A percentile compares a stretch with the other conserved stretches of the same genome.
These are phyloP conservation scores for Nothopassalora personata DNA, from an alignment of 2,329 filamentous ascomycete species.

Conservation along the genomic window DNA sequence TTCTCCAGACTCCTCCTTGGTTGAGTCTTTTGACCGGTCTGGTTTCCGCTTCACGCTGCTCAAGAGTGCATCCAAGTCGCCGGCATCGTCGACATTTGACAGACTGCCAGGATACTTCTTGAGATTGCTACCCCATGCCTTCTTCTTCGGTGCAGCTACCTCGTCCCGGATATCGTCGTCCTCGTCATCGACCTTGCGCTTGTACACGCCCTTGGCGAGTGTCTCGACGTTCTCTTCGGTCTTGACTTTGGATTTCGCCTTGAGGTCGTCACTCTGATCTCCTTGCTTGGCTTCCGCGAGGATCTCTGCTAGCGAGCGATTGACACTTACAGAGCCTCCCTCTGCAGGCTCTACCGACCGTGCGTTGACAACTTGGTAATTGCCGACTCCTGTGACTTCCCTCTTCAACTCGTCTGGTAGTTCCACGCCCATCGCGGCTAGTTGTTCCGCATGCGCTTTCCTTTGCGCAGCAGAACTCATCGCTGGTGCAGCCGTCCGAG, in stretches of 20 bases:
- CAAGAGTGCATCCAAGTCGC: conserved; percentile 59
- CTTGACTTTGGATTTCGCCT: conserved; percentile 30
- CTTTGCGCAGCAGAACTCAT: conserved; percentile 59
- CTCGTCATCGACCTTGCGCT: conserved; percentile 58
- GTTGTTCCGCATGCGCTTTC: conserved; percentile 78
- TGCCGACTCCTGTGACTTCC: conserved; percentile 81
- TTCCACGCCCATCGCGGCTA: conserved; percentile 79
- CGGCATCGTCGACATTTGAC: conserved; percentile 46
- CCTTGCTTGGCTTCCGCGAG: conserved; percentile 41
- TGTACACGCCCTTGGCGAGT: conserved; percentile 54
- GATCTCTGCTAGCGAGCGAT: conserved; percentile 41
- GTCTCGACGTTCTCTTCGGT: conserved; percentile 40
- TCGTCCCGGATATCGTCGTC: conserved; percentile 58
- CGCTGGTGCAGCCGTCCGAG: conserved; percentile 4
- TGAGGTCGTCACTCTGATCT: conserved; percentile 38
- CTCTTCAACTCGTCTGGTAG: conserved; percentile 72
- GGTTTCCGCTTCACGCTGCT: conserved; percentile 30
- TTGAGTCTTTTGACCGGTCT: conserved; percentile 18
- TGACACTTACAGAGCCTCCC: conserved; percentile 11
- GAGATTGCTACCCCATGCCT: conserved; percentile 43
- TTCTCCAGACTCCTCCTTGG: conserved; percentile 27
- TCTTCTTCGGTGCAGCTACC: conserved; percentile 35
- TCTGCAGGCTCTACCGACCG: conserved; percentile 28
- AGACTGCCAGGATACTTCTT: conserved; percentile 42
- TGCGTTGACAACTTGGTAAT: conserved; percentile 70